phyloP scores from a whole-genome alignment of 2,329 filamentous ascomycete species.

The Penicillium hordei region DNA sequence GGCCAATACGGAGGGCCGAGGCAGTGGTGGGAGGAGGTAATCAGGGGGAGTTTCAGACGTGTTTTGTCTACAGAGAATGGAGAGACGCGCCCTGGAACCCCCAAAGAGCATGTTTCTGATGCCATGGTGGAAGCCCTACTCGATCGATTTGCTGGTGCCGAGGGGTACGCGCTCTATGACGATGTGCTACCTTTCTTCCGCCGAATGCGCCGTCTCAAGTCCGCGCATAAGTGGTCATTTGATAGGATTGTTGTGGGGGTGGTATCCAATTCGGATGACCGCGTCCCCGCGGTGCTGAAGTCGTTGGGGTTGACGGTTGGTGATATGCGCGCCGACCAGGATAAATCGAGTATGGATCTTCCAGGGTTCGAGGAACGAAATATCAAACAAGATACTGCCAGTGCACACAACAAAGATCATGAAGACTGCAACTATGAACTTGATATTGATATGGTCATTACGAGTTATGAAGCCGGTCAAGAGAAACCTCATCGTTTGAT shows the following conservation, averaged over 20 bases:
- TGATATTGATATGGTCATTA: slow-evolving; percentile 48
- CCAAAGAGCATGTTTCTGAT: slow-evolving; percentile 29
- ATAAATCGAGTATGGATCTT: slow-evolving; percentile 27
- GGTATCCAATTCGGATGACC: slow-evolving; percentile 50
- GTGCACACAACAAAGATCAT: neutral
- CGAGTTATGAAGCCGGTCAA: slow-evolving; percentile 48
- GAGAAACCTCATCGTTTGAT: slow-evolving; percentile 46
- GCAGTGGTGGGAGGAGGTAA: slow-evolving; percentile 48
- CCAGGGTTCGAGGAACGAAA: slow-evolving; percentile 26
- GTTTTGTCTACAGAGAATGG: slow-evolving; percentile 15
- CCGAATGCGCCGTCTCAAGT: slow-evolving; percentile 26
- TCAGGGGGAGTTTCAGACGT: slow-evolving; percentile 38
- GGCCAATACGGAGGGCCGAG: slow-evolving; percentile 40
- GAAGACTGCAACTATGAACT: neutral
- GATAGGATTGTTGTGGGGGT: slow-evolving; percentile 44
- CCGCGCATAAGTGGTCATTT: slow-evolving; percentile 20
- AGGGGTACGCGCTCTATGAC: slow-evolving; percentile 43
- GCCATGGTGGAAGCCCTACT: slow-evolving; percentile 38
- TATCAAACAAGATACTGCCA: neutral
- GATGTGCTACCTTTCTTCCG: slow-evolving; percentile 43
- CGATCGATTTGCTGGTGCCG: slow-evolving; percentile 40
- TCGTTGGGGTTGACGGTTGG: slow-evolving; percentile 43
- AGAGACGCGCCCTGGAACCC: neutral
- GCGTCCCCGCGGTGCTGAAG: slow-evolving; percentile 41
- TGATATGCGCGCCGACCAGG: slow-evolving; percentile 33